Conservation (phyloP, 2,329 filamentous ascomycete species). For the Cladobotryum mycophilum region DNA sequence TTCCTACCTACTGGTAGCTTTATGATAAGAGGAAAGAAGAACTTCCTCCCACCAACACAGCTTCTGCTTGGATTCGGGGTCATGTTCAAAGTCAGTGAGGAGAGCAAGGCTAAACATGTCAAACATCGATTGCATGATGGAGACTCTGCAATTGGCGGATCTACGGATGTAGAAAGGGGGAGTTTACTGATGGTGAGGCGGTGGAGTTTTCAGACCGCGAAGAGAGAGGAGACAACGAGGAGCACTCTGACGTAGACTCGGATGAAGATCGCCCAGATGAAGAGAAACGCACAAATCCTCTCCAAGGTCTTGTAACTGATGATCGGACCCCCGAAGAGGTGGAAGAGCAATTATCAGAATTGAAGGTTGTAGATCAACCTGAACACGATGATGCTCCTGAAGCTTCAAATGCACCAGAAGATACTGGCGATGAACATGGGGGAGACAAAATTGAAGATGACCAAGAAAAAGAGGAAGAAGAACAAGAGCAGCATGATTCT, state of each 20-base stretch:
- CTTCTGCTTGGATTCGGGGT: slow-evolving; percentile 82
- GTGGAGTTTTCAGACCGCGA: background rate
- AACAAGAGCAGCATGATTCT: slow-evolving; percentile 19
- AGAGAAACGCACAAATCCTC: slow-evolving; percentile 30
- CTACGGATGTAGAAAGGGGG: slow-evolving; percentile 10
- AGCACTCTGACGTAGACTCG: slow-evolving; percentile 12
- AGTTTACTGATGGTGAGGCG: background rate
- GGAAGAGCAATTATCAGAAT: slow-evolving; percentile 19
- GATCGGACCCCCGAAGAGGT: slow-evolving; percentile 23
- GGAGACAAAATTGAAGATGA: slow-evolving; percentile 12
- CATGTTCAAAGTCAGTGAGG: slow-evolving; percentile 82
- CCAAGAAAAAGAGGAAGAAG: slow-evolving; percentile 19
- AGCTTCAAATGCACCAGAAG: background rate
- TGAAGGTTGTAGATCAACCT: slow-evolving; percentile 18
- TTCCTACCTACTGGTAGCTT: slow-evolving; percentile 75
- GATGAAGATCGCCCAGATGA: slow-evolving; percentile 27
- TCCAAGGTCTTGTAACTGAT: slow-evolving; percentile 25
- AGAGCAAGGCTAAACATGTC: slow-evolving; percentile 73
- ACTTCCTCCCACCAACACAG: slow-evolving; percentile 81
- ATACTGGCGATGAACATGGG: background rate
- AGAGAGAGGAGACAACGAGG: slow-evolving; percentile 20
- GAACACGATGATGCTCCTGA: background rate
- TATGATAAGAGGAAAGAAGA: slow-evolving; percentile 78
- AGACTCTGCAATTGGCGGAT: slow-evolving; percentile 12
- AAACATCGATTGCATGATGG: slow-evolving; percentile 50